These are phyloP conservation scores for Oryza nivara DNA, from an alignment of 176 grass and related monocot genomes.

Conservation along the genomic window DNA sequence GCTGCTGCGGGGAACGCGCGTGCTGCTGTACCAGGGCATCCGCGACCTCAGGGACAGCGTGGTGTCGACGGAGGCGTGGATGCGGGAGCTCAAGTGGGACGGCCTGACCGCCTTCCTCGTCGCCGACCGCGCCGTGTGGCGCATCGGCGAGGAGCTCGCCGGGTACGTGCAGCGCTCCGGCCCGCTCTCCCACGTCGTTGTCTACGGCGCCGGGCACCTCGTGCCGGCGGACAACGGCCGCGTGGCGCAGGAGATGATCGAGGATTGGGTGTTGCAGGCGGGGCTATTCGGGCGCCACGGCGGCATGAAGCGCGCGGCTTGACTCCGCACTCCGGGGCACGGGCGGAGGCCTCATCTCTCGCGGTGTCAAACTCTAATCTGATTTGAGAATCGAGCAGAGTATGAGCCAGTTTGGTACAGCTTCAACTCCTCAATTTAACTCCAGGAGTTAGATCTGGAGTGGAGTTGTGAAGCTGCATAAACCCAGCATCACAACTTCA, in stretches of 20 bases:
- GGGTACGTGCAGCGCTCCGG: slow-evolving; percentile 46
- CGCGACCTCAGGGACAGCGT: slow-evolving; percentile 49
- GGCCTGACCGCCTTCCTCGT: slow-evolving; percentile 30
- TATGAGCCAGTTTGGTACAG: not conserved
- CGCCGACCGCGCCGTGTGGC: slow-evolving; percentile 50
- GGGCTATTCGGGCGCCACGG: not conserved
- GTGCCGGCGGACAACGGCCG: slow-evolving; percentile 40
- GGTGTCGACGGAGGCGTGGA: slow-evolving; percentile 52
- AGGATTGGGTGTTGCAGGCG: slow-evolving; percentile 35
- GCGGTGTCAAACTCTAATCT: not conserved
- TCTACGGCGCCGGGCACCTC: slow-evolving; percentile 42
- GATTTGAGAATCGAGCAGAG: too few relatives aligned
- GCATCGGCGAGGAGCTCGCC: slow-evolving; percentile 7
- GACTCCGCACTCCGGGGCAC: too few relatives aligned
- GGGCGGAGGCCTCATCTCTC: not conserved
- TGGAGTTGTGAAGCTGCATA: too few relatives aligned
- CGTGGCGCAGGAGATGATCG: slow-evolving; percentile 54
- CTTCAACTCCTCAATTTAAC: too few relatives aligned
- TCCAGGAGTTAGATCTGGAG: too few relatives aligned
- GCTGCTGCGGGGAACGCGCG: slow-evolving; percentile 37
- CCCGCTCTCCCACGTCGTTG: slow-evolving; percentile 43
- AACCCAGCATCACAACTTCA: too few relatives aligned
- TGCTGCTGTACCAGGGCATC: slow-evolving; percentile 57
- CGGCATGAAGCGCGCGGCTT: not conserved
- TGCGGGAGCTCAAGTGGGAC: slow-evolving; percentile 45